These are phyloP conservation scores for Backusella luteola DNA, from an alignment of 192 early-diverging fungal species.

Conservation along the genomic window DNA sequence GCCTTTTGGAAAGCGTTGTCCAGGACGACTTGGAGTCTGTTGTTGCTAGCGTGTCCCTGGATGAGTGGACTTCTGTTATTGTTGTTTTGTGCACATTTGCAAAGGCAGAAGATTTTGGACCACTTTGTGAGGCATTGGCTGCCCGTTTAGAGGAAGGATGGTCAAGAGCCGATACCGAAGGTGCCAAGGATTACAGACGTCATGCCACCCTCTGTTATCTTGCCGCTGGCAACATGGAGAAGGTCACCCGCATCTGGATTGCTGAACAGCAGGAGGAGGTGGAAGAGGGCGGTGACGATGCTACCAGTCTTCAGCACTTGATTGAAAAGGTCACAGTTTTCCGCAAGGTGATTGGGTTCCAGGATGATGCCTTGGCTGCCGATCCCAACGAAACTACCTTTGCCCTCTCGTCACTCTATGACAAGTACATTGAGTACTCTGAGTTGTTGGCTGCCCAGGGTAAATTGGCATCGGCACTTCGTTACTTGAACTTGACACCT, in stretches of 20 bases:
- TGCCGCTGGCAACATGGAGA: slow-evolving; percentile 77
- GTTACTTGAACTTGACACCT: slow-evolving; percentile 79
- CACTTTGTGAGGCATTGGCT: slow-evolving; percentile 67
- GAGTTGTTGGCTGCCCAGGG: slow-evolving; percentile 75
- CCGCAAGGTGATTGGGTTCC: slow-evolving; percentile 87
- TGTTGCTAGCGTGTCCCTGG: slow-evolving; percentile 71
- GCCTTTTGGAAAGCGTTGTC: slow-evolving; percentile 81
- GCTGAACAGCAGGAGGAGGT: slow-evolving; percentile 54
- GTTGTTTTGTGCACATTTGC: slow-evolving; percentile 95
- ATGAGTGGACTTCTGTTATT: slow-evolving; percentile 90
- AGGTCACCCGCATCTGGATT: slow-evolving; percentile 85
- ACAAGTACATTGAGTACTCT: slow-evolving; percentile 88
- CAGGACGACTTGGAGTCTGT: slow-evolving; percentile 81
- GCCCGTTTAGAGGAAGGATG: slow-evolving; percentile 51
- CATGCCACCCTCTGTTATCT: slow-evolving; percentile 84
- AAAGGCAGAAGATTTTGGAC: slow-evolving; percentile 77
- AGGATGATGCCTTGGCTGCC: slow-evolving; percentile 65
- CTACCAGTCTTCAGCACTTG: slow-evolving; percentile 66
- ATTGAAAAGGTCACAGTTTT: slow-evolving; percentile 94
- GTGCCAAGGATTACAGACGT: slow-evolving; percentile 33
- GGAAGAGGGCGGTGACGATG: slow-evolving; percentile 15
- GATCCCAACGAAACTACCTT: slow-evolving; percentile 31
- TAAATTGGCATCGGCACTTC: slow-evolving; percentile 67
- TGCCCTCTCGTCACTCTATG: slow-evolving; percentile 61
- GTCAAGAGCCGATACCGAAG: slow-evolving; percentile 19